phyloP scores from a whole-genome alignment of 2,329 filamentous ascomycete species.

The Tolypocladium ophioglossoides region DNA sequence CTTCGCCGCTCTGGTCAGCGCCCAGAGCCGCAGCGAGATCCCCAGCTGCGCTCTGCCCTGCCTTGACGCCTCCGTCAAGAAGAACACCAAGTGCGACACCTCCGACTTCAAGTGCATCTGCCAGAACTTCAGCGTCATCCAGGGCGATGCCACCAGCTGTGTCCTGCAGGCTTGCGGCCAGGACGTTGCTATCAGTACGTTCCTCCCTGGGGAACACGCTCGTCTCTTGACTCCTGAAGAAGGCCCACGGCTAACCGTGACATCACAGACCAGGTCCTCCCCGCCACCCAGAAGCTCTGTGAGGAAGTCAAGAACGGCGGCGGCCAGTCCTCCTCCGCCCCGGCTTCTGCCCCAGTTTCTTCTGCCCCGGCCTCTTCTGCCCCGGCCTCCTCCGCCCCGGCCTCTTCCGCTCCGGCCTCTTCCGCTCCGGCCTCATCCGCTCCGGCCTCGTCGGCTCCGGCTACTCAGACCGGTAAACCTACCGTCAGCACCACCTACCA shows the following conservation, averaged over 20 bases:
- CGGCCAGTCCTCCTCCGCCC: not conserved
- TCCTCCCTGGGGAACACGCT: not conserved
- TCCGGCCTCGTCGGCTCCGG: slow-evolving; percentile 5
- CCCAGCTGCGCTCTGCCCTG: slow-evolving; percentile 28
- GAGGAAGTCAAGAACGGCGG: not conserved
- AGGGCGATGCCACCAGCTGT: slow-evolving; percentile 14
- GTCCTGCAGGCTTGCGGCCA: slow-evolving; percentile 17
- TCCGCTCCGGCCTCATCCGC: not conserved
- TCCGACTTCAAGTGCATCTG: slow-evolving; percentile 17
- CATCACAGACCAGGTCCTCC: slow-evolving; percentile 18
- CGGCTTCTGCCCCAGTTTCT: not conserved
- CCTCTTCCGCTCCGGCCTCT: slow-evolving; percentile 5
- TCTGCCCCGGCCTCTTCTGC: not conserved
- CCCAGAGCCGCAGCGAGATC: slow-evolving; percentile 22
- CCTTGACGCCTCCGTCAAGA: slow-evolving; percentile 19
- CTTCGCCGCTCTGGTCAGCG: slow-evolving; percentile 22
- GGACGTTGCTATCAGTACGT: slow-evolving; percentile 21
- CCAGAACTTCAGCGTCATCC: slow-evolving; percentile 13
- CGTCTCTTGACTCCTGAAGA: no score
- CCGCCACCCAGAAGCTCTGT: slow-evolving; percentile 17
- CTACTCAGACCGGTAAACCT: slow-evolving; percentile 1
- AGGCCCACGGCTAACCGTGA: not conserved
- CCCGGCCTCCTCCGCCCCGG: slow-evolving; percentile 7
- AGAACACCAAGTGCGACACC: slow-evolving; percentile 13
- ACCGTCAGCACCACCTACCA: slow-evolving; percentile 4